A percentile compares a stretch with the other conserved stretches of the same genome.
phyloP scores from a whole-genome alignment of 2,329 filamentous ascomycete genomes.

The Metarhizium rileyi region DNA sequence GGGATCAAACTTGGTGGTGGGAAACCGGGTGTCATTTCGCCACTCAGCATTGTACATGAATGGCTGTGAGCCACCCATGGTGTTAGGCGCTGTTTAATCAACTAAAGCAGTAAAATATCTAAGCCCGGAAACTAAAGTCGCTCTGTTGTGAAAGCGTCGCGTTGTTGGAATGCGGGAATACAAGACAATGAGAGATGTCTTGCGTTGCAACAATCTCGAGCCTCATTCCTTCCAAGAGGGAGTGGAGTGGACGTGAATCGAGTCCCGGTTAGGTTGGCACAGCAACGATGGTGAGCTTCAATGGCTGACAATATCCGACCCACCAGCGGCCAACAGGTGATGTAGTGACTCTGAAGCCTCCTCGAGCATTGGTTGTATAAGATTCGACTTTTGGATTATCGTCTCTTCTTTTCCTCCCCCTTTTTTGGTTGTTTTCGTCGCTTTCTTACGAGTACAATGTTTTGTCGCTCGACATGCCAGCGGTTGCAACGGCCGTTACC shows the following conservation, averaged over 20 bases:
- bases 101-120: not conserved
- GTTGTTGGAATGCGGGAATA: constrained; percentile 1
- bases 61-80: constrained; percentile 35
- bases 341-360: too few relatives aligned
- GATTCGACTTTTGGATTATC: not conserved
- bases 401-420: not conserved
- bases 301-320: not conserved
- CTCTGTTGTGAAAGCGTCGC: not conserved
- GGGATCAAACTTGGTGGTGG: constrained; percentile 63
- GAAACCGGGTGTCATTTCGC: constrained; percentile 42
- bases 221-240: not conserved
- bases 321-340: too few relatives aligned
- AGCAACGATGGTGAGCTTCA: constrained; percentile 12
- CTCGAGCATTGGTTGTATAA: too few relatives aligned
- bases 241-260: not conserved
- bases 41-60: constrained; percentile 60
- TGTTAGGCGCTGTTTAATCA: not conserved
- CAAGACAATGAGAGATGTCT: constrained; percentile 1
- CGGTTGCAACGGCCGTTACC: not conserved
- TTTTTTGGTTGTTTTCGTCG: not conserved
- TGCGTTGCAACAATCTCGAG: not conserved
- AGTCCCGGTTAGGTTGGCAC: constrained; percentile 13
- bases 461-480: not conserved
- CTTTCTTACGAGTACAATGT: not conserved
- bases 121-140: not conserved